phyloP scores from a whole-genome alignment of 345 rosid species.

The Bruguiera parviflora region DNA sequence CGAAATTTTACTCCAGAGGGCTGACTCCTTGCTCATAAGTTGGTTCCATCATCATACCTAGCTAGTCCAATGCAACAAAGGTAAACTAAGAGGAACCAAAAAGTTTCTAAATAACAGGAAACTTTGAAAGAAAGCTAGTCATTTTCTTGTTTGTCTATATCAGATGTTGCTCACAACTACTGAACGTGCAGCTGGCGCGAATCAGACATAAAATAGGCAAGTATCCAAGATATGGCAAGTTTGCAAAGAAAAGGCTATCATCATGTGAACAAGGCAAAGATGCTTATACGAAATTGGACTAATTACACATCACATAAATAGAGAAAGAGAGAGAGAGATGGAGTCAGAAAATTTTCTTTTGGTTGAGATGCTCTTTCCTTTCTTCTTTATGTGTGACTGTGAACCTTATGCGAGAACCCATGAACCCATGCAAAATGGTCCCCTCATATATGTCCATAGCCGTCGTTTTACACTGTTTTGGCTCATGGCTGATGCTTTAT shows the following conservation, averaged over 20 bases:
- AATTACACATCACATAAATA: conserved; percentile 20
- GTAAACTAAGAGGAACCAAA: background rate
- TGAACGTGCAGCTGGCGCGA: conserved; percentile 38
- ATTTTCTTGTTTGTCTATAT: conserved; percentile 28
- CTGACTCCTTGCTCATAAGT: background rate
- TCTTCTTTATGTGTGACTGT: conserved; percentile 8
- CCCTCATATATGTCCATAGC: conserved; percentile 25
- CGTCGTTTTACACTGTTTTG: conserved; percentile 18
- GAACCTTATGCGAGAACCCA: conserved; percentile 13
- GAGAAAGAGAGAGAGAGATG: conserved; percentile 1
- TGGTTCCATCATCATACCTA: conserved; percentile 29
- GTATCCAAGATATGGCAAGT: conserved; percentile 34
- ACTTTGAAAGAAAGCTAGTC: conserved; percentile 17
- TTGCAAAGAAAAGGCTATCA: conserved; percentile 23
- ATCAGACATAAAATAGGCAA: conserved; percentile 24
- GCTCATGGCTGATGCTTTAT: conserved; percentile 29
- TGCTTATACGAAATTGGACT: conserved; percentile 27
- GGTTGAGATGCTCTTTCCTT: conserved; percentile 21
- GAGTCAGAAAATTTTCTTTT: conserved; percentile 5
- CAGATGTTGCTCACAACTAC: conserved; percentile 13
- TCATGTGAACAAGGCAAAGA: conserved; percentile 23
- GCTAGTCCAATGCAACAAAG: too few species aligned
- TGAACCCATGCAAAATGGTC: conserved; percentile 38
- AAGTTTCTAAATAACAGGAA: background rate
- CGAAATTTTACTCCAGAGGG: too few species aligned